Conservation (phyloP, 1,139 yeast species). For the Saccharomyces hybrid region DNA sequence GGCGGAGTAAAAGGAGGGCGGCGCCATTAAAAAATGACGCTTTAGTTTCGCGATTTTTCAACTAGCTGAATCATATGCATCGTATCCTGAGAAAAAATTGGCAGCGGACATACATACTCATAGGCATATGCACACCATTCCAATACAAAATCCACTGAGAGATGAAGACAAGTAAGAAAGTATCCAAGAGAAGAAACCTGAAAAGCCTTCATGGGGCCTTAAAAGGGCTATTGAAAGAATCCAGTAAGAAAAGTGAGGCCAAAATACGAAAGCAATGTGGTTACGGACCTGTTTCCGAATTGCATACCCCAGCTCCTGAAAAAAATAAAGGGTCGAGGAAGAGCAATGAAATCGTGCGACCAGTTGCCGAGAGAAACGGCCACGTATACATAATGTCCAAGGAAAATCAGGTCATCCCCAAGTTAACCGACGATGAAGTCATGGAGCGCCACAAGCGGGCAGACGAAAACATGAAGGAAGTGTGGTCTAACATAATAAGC, state of each 20-base stretch:
- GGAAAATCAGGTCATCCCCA: slow-evolving; percentile 29
- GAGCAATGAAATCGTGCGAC: neutral
- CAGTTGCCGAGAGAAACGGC: slow-evolving; percentile 10
- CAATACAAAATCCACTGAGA: neutral
- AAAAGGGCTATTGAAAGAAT: slow-evolving; percentile 14
- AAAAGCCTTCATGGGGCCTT: slow-evolving; percentile 23
- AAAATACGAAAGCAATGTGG: neutral
- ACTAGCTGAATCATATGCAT: neutral
- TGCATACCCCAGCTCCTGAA: neutral
- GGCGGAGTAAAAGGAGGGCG: neutral
- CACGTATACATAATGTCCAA: slow-evolving; percentile 27
- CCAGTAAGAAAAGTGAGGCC: neutral
- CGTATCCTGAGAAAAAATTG: neutral
- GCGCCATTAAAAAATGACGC: neutral
- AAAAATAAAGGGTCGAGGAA: neutral
- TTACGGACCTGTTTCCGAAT: neutral
- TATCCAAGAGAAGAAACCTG: slow-evolving; percentile 16
- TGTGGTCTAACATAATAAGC: slow-evolving; percentile 50
- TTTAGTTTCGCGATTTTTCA: neutral
- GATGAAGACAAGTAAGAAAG: slow-evolving; percentile 34
- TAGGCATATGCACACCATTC: neutral
- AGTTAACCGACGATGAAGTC: slow-evolving; percentile 30
- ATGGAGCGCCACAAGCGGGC: slow-evolving; percentile 33
- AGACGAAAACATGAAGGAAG: slow-evolving; percentile 31
- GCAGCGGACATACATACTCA: neutral